Conservation (phyloP, 2,329 filamentous ascomycete species). For the Colletotrichum musicola region DNA sequence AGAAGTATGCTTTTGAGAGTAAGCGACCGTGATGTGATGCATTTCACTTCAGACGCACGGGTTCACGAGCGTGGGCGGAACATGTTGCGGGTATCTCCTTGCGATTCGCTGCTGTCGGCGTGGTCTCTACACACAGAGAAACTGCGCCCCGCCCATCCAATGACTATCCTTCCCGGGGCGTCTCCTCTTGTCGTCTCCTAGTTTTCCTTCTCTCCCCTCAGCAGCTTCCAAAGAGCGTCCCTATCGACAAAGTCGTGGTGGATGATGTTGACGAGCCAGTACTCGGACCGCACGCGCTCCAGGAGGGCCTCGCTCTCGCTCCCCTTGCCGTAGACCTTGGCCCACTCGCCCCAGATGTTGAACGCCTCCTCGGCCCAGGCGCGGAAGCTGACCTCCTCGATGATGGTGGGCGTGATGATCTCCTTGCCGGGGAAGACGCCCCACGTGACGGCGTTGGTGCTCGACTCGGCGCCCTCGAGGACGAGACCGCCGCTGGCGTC, state of each 20-base stretch:
- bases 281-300: conserved; percentile 73
- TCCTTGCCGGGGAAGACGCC: conserved; percentile 96
- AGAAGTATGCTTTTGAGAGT: no score
- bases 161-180: background rate
- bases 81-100: conserved; percentile 30
- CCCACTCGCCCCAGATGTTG: conserved; percentile 95
- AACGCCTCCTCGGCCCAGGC: conserved; percentile 98
- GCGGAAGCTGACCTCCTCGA: conserved; percentile 92
- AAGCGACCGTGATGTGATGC: background rate
- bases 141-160: background rate
- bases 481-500: conserved; percentile 59
- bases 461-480: conserved; percentile 54
- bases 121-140: background rate
- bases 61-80: background rate
- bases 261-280: conserved; percentile 93
- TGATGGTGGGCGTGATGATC: conserved; percentile 95
- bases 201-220: conserved; percentile 56
- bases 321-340: conserved; percentile 83
- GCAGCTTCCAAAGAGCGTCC: conserved; percentile 78
- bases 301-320: conserved; percentile 80
- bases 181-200: background rate
- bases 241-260: conserved; percentile 82
- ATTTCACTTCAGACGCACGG: background rate
- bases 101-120: conserved; percentile 1
- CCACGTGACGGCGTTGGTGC: conserved; percentile 96